Evolutionary conservation across 495 filamentous ascomycete species (phyloP), one percentile per base, ranked within the genome.

Genomic region (Talaromyces proteolyticus): DNA sequence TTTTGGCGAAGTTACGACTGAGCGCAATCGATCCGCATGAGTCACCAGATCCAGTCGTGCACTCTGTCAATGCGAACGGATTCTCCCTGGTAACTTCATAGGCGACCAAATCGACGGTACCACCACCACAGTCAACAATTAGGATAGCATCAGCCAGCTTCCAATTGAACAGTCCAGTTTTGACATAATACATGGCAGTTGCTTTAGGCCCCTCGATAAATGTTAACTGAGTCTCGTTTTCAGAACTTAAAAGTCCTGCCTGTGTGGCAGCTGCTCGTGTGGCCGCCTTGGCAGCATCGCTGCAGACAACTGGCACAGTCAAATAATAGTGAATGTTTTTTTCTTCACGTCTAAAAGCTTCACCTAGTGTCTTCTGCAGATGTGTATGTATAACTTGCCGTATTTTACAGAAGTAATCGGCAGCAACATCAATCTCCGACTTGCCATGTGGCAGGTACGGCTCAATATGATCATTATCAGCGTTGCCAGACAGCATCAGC

Each of bases 211-310:
- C 85, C 12, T 84, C 87, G 48, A 89, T 80, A 34, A 89, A 62
- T 0, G 86, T 88, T 41, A 89, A 69, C 22, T 85, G 75, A 54
- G 85, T 86, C 56, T 89, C 86, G 51, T 88, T 87, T 62, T 87
- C 85, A 52, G 87, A 82, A 36, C 84, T 79, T 54, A 88, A 62
- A 68, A 86, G 86, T 26, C 85, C 85, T 39, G 85, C 85, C 61
- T 88, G 86, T 40, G 88, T 85, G 44, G 85, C 86, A n/a, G 85
- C 85, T 11, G 84, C 79, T 53, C 85, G 78, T n/a, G 86, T 88
- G 12, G 85, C 85, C 17, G 86, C 85, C 65, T 88, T 89, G 34
- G 83, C 86, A 14, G 86, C 85, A 68, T 89, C 86, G 52, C 88
- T 87, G 86, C 85, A 89, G 57, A 89, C 87, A 26, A 85, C 85